phyloP scores from a whole-genome alignment of 2,329 filamentous ascomycete genomes.

The Orbilia ellipsospora region DNA sequence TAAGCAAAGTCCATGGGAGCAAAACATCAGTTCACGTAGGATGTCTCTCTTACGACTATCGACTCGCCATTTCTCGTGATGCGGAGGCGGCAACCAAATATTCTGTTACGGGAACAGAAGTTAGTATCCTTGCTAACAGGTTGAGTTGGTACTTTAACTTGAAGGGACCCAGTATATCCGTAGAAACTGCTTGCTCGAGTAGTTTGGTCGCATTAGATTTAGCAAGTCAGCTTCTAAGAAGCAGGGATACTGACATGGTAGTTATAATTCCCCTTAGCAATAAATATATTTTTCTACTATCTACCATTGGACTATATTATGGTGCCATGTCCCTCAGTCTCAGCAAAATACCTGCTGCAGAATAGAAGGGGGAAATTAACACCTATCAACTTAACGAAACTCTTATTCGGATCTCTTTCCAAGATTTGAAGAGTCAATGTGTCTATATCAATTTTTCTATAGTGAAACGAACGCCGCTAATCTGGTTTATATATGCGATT shows the following conservation, averaged over 20 bases:
- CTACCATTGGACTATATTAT: no score
- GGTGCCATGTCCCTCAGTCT: no score
- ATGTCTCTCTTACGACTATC: conserved; percentile 39
- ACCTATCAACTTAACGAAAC: no score
- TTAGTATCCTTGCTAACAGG: conserved; percentile 65
- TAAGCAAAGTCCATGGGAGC: conserved; percentile 57
- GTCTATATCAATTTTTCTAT: background rate
- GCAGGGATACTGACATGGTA: conserved; percentile 61
- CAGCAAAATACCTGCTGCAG: no score
- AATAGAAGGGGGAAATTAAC: no score
- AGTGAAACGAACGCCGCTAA: background rate
- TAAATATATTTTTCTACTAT: background rate
- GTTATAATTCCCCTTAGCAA: background rate
- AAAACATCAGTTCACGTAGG: conserved; percentile 43
- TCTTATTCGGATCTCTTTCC: no score
- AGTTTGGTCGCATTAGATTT: conserved; percentile 69
- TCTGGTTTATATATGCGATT: background rate
- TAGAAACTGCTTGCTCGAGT: conserved; percentile 71
- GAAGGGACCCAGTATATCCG: conserved; percentile 53
- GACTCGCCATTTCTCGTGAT: conserved; percentile 59
- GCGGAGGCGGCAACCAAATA: conserved; percentile 61
- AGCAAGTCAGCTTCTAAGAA: conserved; percentile 67
- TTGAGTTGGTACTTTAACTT: conserved; percentile 64
- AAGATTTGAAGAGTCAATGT: no score
- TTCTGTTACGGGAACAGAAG: conserved; percentile 61